phyloP scores from a whole-genome alignment of 352 stramenopile genomes.

The Phytopythium mirpurense region DNA sequence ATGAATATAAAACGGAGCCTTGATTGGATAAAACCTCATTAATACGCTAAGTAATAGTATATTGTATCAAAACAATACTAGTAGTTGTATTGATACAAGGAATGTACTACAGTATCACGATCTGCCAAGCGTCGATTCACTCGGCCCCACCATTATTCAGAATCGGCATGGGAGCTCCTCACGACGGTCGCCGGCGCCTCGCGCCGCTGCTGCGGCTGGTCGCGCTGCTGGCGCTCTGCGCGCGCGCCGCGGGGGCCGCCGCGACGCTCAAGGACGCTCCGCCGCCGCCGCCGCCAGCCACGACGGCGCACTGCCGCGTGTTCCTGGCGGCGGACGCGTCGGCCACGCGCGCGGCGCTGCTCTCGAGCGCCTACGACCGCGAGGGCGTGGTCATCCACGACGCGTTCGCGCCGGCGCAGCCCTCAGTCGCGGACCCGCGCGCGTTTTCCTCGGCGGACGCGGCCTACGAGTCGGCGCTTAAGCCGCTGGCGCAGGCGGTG shows the following conservation, averaged over 20 bases:
- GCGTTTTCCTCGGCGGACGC: conserved; percentile 18
- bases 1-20: no score
- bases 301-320: conserved; percentile 40
- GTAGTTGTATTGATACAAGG: no score
- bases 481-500: conserved; percentile 36
- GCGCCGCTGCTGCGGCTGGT: conserved; percentile 1
- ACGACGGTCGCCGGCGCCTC: neutral
- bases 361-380: conserved; percentile 45
- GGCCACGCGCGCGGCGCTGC: conserved; percentile 40
- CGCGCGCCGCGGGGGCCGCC: neutral
- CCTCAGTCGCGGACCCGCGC: conserved; percentile 14
- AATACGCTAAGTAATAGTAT: no score
- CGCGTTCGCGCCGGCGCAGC: conserved; percentile 21
- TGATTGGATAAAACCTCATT: no score
- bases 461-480: conserved; percentile 35
- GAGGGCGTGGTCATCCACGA: conserved; percentile 45
- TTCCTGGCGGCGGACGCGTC: conserved; percentile 35
- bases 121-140: no score
- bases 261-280: neutral
- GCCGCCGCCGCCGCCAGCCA: conserved; percentile 6
- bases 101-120: no score
- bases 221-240: conserved; percentile 12
- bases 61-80: no score
- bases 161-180: no score
- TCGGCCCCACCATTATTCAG: no score